Percentiles rank a stretch among this genome's conserved stretches.
phyloP scores from a whole-genome alignment of 2,329 filamentous ascomycete genomes.

The Penicillium polonicum region DNA sequence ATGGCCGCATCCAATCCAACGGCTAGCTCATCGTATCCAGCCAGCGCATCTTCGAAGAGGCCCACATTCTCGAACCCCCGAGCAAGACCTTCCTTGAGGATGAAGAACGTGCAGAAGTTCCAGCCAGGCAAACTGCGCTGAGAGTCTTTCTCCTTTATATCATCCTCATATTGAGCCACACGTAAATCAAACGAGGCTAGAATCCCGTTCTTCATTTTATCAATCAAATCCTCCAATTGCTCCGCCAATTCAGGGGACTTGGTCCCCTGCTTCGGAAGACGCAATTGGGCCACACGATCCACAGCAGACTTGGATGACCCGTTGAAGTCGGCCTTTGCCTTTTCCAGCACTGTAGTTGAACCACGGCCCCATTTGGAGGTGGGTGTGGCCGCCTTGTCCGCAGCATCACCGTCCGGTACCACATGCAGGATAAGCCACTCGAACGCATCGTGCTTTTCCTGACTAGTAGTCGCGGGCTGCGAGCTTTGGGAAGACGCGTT shows the following conservation, averaged over 20 bases:
- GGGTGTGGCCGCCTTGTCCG: slow-evolving; percentile 62
- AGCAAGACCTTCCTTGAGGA: slow-evolving; percentile 91
- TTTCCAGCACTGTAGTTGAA: slow-evolving; percentile 81
- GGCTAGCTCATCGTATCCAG: slow-evolving; percentile 91
- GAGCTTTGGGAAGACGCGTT: slow-evolving; percentile 56
- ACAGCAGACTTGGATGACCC: slow-evolving; percentile 67
- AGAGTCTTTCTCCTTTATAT: slow-evolving; percentile 89
- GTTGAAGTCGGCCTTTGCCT: slow-evolving; percentile 87
- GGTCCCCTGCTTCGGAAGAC: slow-evolving; percentile 58
- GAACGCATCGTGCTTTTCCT: slow-evolving; percentile 93
- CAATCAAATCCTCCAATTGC: slow-evolving; percentile 79
- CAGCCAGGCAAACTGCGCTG: slow-evolving; percentile 86
- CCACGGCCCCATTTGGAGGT: slow-evolving; percentile 75
- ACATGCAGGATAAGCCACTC: slow-evolving; percentile 96
- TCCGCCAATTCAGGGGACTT: slow-evolving; percentile 77
- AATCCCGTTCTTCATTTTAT: slow-evolving; percentile 84
- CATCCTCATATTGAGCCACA: slow-evolving; percentile 93
- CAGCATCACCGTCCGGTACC: slow-evolving; percentile 70
- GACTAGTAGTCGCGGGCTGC: slow-evolving; percentile 53
- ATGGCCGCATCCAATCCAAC: slow-evolving; percentile 82
- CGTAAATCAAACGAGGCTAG: slow-evolving; percentile 85
- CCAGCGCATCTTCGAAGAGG: slow-evolving; percentile 88
- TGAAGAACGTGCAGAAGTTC: slow-evolving; percentile 99
- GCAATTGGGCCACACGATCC: slow-evolving; percentile 82
- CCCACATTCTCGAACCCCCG: slow-evolving; percentile 95